Evolutionary conservation across 139 green algal genomes (phyloP).

Genomic region (Picochlorum sp.): DNA sequence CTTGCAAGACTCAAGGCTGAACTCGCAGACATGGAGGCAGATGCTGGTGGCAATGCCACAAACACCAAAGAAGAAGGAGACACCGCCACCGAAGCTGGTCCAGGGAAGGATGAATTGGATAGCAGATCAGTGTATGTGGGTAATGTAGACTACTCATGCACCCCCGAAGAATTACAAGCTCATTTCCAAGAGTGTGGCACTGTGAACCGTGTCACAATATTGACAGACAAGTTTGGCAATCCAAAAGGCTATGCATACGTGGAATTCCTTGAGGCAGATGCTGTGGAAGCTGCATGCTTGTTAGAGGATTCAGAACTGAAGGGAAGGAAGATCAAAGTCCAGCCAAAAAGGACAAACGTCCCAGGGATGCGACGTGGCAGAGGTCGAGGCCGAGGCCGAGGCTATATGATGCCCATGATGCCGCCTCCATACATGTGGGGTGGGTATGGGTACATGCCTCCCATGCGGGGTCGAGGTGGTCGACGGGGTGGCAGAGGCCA

Average conservation of each 20-base stretch:
- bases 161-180: conserved; percentile 91
- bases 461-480: conserved; percentile 13
- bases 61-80: not conserved
- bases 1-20: conserved; percentile 65
- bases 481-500: conserved; percentile 1
- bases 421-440: conserved; percentile 24
- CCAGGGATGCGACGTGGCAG: conserved; percentile 75
- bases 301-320: conserved; percentile 73
- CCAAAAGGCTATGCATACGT: conserved; percentile 97
- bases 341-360: conserved; percentile 89
- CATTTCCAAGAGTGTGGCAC: conserved; percentile 85
- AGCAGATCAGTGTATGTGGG: conserved; percentile 80
- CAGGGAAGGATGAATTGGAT: conserved; percentile 80
- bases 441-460: conserved; percentile 21
- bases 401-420: conserved; percentile 31
- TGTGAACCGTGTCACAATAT: conserved; percentile 97
- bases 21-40: conserved; percentile 85
- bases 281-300: conserved; percentile 76
- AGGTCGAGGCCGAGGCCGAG: conserved; percentile 43
- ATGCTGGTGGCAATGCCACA: conserved; percentile 41
- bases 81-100: conserved; percentile 14
- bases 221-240: conserved; percentile 88
- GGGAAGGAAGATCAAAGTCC: conserved; percentile 74
- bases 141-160: conserved; percentile 88
- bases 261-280: conserved; percentile 94